Base-by-base conservation (phyloP, 139 green algal genomes). In the Coccomyxa sp. region DNA sequence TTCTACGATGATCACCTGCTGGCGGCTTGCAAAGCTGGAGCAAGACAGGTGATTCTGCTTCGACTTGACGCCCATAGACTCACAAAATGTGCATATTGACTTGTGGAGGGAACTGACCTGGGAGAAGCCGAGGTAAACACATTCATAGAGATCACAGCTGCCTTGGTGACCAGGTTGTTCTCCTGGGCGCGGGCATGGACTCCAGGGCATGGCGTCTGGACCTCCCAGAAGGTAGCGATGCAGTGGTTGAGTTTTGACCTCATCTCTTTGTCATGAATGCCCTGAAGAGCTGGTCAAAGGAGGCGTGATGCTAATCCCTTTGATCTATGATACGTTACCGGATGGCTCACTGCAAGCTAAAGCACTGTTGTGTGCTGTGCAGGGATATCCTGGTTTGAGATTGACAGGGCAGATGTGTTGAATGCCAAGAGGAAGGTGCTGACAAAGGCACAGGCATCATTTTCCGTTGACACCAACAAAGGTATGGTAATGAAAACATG, bases 111-210 rank as follows among this genome's bases (percentile, higher is more conserved):
- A 51, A 11, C 3, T 51, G 38, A 51, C 38, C 38, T 51, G 3
- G 38, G 3, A 11, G 38, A 51, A 51, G 38, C 38, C 38, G 7
- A 51, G 38, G 38, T 51, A 51, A 51, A 51, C 38, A 51, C 38
- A 51, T 51, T 7, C 38, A 51, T 51, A 51, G 7, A 11, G 7
- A 51, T 51, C 38, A 51, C 38, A 51, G 7, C 7, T 7, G 38
- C 38, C 38, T 51, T 51, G 38, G 38, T 51, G 38, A 51, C 38
- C 77, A 81, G 77, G 77, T 81, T 1, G 77, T 81, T 27, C 77
- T 81, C 25, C 77, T 81, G 32, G 77, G 77, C 1, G 77, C 77
- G 11, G 77, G 77, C 77, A 81, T 81, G 77, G 77, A 81, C 38
- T 67, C 77, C 18, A 67, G 77, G 16, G 77, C 77, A 57, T 81